Base-by-base conservation (phyloP, 2,329 filamentous ascomycete genomes). In the Nemania sp. region DNA sequence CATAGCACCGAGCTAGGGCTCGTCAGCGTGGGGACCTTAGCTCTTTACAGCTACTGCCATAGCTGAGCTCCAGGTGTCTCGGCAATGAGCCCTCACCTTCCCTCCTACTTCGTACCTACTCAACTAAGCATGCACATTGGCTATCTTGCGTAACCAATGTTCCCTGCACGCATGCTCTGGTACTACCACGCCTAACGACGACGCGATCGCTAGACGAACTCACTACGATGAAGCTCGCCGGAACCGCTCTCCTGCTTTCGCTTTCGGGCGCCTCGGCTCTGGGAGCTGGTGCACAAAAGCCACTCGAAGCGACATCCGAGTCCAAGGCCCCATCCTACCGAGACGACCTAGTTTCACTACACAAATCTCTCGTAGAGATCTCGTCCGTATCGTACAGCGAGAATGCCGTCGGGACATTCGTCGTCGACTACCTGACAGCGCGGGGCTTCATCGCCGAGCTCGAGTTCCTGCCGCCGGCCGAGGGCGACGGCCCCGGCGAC, bases 301-400 rank as follows among this genome's bases (percentile, higher is more conserved):
- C 44, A 6, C 50, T 46, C 5, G n/a, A 17, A 19, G 20, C 33
- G 5, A 14, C 40, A 36, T 23, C 11, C 39, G 8, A 14, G 7
- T 34, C 40, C n/a, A 9, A 34, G 23, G 59, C 61, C 1, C 71
- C 73, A 0, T 28, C 70, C 3, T 78, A 77, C 62, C 78, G 80
- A 31, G 61, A 73, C 3, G 69, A 73, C 33, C 80, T 96, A 1
- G 78, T 96, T 37, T 78, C 80, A 15, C 80, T 96, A 11, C 91
- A 96, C 73, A 83, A 86, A 48, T 80, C 83, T 14, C 82, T 96
- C n/a, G 79, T 92, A 24, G 78, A 87, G 53, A 87, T 87, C 39
- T 79, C 87, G 44, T 96, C 90, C 0, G 80, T 91, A 58, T 85
- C 82, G 3, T 82, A 82, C 40, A 79, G 86, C 57, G 91, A 96